phyloP scores from a whole-genome alignment of 345 rosid species.

The Arabidopsis suecica region DNA sequence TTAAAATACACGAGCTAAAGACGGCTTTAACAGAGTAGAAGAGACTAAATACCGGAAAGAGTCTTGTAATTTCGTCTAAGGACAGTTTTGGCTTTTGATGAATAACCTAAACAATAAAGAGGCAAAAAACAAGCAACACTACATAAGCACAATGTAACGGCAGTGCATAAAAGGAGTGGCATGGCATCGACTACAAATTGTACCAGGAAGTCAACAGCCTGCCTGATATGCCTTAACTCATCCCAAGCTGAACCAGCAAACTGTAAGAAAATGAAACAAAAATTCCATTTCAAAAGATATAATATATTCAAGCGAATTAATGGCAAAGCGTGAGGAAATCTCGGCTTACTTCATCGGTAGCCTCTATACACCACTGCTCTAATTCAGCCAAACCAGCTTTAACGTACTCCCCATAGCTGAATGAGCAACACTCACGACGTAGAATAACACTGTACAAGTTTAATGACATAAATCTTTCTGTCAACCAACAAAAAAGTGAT shows the following conservation, averaged over 20 bases:
- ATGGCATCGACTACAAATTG: slow-evolving; percentile 29
- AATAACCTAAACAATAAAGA: slow-evolving; percentile 71
- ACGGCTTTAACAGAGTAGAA: slow-evolving; percentile 9
- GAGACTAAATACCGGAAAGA: slow-evolving; percentile 73
- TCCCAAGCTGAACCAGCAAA: slow-evolving; percentile 99
- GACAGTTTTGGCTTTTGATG: slow-evolving; percentile 97
- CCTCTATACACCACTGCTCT: slow-evolving; percentile 84
- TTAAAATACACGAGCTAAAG: background rate
- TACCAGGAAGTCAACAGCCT: slow-evolving; percentile 99
- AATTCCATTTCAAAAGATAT: slow-evolving; percentile 14
- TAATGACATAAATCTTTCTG: slow-evolving; percentile 23
- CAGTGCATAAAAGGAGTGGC: slow-evolving; percentile 17
- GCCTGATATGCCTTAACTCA: slow-evolving; percentile 96
- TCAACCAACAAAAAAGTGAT: slow-evolving; percentile 14
- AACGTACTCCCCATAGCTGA: slow-evolving; percentile 97
- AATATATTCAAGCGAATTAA: slow-evolving; percentile 2
- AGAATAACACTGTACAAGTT: slow-evolving; percentile 82
- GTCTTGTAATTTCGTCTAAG: slow-evolving; percentile 85
- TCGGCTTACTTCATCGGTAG: slow-evolving; percentile 85
- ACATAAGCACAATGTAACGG: slow-evolving; percentile 8
- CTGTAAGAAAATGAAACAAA: slow-evolving; percentile 50
- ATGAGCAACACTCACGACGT: slow-evolving; percentile 98
- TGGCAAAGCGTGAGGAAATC: slow-evolving; percentile 19
- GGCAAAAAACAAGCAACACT: slow-evolving; percentile 27
- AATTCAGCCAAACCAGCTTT: slow-evolving; percentile 94